These are phyloP conservation scores for Yamadazyma spencermartinsiae DNA, from an alignment of 1,139 yeast genomes.

Conservation along the genomic window DNA sequence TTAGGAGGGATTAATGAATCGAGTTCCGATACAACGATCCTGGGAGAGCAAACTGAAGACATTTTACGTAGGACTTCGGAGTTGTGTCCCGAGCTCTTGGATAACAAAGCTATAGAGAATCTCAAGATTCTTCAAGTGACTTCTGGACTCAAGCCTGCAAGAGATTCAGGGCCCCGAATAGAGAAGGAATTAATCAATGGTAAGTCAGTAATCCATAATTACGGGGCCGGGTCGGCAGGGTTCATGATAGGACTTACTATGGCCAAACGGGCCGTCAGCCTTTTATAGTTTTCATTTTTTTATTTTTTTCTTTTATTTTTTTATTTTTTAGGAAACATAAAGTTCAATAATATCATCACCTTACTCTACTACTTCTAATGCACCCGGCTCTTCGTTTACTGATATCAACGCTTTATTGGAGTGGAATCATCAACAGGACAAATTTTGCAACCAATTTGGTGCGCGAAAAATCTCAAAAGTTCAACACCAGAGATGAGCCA, in stretches of 20 bases:
- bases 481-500: background rate
- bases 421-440: background rate
- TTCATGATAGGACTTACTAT: constrained; percentile 71
- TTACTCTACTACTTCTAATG: too few species aligned
- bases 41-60: constrained; percentile 49
- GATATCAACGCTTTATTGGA: too few species aligned
- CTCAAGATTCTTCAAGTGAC: constrained; percentile 50
- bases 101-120: constrained; percentile 7
- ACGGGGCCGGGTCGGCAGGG: constrained; percentile 78
- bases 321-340: too few species aligned
- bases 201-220: constrained; percentile 49
- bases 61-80: constrained; percentile 53
- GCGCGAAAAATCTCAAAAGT: too few species aligned
- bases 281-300: constrained; percentile 32
- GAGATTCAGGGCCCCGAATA: constrained; percentile 64
- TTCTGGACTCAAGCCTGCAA: constrained; percentile 64
- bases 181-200: constrained; percentile 29
- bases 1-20: constrained; percentile 60
- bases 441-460: constrained; percentile 2
- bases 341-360: too few species aligned
- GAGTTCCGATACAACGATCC: constrained; percentile 55
- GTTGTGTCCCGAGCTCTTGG: constrained; percentile 50
- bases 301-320: too few species aligned
- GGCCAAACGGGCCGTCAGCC: constrained; percentile 34
- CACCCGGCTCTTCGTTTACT: too few species aligned